Percentiles rank a stretch among this genome's conserved stretches.
Evolutionary conservation across 768 basidiomycete species (phyloP).

Genomic region (Hypholoma fasciculare): DNA sequence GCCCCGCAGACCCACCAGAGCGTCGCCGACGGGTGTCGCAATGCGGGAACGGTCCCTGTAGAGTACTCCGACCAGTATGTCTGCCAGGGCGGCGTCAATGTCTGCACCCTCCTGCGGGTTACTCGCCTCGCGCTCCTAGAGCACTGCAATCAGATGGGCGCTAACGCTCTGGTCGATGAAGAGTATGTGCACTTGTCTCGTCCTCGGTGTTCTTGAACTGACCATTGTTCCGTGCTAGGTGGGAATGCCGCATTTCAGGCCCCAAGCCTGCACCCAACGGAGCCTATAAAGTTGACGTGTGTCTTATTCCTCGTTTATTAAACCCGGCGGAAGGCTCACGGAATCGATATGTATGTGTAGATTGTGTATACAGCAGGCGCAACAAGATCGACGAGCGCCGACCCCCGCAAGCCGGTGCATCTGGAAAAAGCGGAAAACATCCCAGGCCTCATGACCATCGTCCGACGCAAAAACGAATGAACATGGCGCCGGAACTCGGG

Average conservation of each 20-base stretch:
- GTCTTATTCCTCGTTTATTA: slow-evolving; percentile 17
- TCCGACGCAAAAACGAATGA: slow-evolving; percentile 24
- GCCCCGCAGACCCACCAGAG: slow-evolving; percentile 40
- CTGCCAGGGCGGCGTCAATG: slow-evolving; percentile 65
- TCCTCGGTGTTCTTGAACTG: neutral
- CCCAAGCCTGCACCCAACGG: slow-evolving; percentile 50
- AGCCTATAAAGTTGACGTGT: slow-evolving; percentile 61
- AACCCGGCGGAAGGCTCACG: neutral
- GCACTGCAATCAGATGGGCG: slow-evolving; percentile 47
- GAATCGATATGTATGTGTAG: slow-evolving; percentile 30
- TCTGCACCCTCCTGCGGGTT: slow-evolving; percentile 53
- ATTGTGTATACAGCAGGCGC: slow-evolving; percentile 64
- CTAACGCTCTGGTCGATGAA: slow-evolving; percentile 68
- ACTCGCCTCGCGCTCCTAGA: slow-evolving; percentile 53
- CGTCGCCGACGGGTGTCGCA: slow-evolving; percentile 25
- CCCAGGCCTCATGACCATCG: slow-evolving; percentile 76
- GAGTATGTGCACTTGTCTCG: slow-evolving; percentile 44
- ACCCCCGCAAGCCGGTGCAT: slow-evolving; percentile 64
- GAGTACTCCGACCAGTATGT: slow-evolving; percentile 46
- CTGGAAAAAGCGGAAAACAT: slow-evolving; percentile 60
- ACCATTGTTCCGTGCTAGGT: slow-evolving; percentile 37
- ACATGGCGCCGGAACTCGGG: neutral
- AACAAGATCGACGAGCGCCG: slow-evolving; percentile 47
- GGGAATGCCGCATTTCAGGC: slow-evolving; percentile 60
- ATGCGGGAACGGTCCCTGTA: slow-evolving; percentile 25